Evolutionary conservation across 2,329 filamentous ascomycete genomes (phyloP), one percentile per base, ranked within the genome.

Genomic region (Neofusicoccum cordaticola): DNA sequence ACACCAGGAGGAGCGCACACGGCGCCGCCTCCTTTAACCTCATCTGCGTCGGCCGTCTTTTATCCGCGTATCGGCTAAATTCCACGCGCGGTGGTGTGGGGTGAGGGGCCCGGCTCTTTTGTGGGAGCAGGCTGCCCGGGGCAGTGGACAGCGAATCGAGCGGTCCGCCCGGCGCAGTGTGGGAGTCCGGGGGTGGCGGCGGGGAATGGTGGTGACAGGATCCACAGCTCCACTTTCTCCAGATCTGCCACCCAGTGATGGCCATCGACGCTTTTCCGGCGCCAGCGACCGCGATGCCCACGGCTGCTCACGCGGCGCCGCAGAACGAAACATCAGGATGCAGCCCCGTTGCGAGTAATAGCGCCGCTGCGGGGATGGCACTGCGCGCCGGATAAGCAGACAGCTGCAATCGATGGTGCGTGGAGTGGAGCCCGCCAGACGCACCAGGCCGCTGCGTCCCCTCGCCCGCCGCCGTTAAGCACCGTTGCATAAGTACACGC

Each of bases 11-110:
- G 31, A 22, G 12, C 22, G 42, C 13, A 12, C 57, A 41, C 58
- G 41, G 34, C 37, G 22, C 34, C 58, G 34, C 45, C 45, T 27
- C 47, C 19, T 51, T 50, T 62, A 62, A 62, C 58, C 58, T 51
- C 27, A 6, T n/a, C n/a, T 11, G 44, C 45, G 15, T 35, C 56
- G 56, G 56, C 31, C n/a, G 2, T 22, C 11, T 35, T 47, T 60
- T 60, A 60, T 60, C 56, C 56, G 56, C 56, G 56, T 60, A 48
- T 60, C 56, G 56, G 56, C 56, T 60, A 60, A 60, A 60, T 37
- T 48, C 56, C 42, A 17, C 3, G 37, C 11, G 22, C 27, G 39
- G 39, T 35, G 42, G 35, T 35, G 22, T n/a, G 37, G 53, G 39
- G 11, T 37, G 56, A 47, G 56, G 56, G 53, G 56, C 2, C n/a